Evolutionary conservation across 805 yeast species (phyloP).

Genomic region (Saccharomycopsis vini): DNA sequence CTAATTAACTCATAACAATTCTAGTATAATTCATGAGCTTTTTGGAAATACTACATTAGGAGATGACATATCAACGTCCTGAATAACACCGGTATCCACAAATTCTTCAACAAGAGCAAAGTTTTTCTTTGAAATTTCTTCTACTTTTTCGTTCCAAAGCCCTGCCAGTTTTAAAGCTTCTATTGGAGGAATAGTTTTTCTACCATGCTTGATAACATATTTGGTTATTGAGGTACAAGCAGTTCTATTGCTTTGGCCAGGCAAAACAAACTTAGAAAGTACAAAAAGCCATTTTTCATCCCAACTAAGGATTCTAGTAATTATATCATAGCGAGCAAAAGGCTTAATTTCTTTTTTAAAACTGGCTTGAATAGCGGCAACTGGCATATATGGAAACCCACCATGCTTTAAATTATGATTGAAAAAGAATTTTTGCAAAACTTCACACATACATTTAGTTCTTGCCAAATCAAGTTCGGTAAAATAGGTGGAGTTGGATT

Average conservation of each 20-base stretch:
- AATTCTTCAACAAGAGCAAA: slow-evolving; percentile 32
- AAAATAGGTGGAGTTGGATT: slow-evolving; percentile 79
- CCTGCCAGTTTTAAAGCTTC: slow-evolving; percentile 52
- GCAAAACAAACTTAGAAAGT: slow-evolving; percentile 45
- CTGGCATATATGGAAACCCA: slow-evolving; percentile 59
- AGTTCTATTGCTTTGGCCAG: slow-evolving; percentile 21
- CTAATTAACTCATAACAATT: too few relatives aligned
- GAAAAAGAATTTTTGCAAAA: slow-evolving; percentile 49
- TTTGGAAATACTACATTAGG: too few relatives aligned
- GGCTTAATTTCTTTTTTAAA: slow-evolving; percentile 70
- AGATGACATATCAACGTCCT: slow-evolving; percentile 22
- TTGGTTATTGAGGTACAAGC: slow-evolving; percentile 57
- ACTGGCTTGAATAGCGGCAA: slow-evolving; percentile 59
- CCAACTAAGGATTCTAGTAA: slow-evolving; percentile 66
- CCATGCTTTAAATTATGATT: slow-evolving; percentile 30
- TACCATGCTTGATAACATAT: slow-evolving; percentile 71
- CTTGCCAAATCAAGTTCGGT: slow-evolving; percentile 75
- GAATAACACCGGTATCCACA: slow-evolving; percentile 30
- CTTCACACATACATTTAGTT: slow-evolving; percentile 45
- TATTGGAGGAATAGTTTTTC: slow-evolving; percentile 64
- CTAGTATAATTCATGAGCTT: too few relatives aligned
- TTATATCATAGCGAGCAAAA: slow-evolving; percentile 47
- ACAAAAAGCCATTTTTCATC: slow-evolving; percentile 81
- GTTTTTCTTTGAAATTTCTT: slow-evolving; percentile 32
- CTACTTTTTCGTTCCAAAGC: slow-evolving; percentile 43